Conservation (phyloP, 352 stramenopile species). For the Phytopythium aichiense region DNA sequence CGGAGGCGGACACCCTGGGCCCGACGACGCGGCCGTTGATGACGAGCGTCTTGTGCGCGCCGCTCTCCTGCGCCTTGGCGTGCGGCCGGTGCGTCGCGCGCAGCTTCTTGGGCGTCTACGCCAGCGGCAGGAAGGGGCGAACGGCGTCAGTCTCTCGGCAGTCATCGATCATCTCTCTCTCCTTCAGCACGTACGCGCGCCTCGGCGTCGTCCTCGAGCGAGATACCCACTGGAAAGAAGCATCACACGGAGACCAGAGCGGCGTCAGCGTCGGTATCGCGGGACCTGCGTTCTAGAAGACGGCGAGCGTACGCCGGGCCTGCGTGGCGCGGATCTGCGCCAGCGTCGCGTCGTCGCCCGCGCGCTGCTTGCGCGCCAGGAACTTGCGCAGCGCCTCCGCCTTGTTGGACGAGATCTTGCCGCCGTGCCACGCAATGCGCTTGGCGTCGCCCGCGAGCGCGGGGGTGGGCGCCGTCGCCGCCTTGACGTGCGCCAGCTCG, state of each 20-base stretch:
- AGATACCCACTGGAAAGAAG: slow-evolving; percentile 13
- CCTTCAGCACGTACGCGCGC: slow-evolving; percentile 1
- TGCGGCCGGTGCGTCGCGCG: slow-evolving; percentile 39
- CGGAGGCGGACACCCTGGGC: slow-evolving; percentile 20
- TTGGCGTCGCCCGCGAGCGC: slow-evolving; percentile 13
- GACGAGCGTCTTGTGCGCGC: slow-evolving; percentile 32
- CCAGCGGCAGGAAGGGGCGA: too few relatives aligned
- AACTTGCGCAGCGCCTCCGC: slow-evolving; percentile 85
- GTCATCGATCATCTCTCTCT: slow-evolving; percentile 7
- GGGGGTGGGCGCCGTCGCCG: slow-evolving; percentile 26
- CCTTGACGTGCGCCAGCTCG: slow-evolving; percentile 69
- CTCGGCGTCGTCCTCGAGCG: slow-evolving; percentile 10
- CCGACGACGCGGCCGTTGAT: slow-evolving; percentile 67
- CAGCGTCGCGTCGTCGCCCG: slow-evolving; percentile 37
- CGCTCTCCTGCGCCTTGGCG: slow-evolving; percentile 34
- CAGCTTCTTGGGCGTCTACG: slow-evolving; percentile 29
- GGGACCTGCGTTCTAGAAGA: not conserved
- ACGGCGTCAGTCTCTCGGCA: not conserved
- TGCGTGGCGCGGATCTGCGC: slow-evolving; percentile 48
- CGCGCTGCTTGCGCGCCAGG: slow-evolving; percentile 64
- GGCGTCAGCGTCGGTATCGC: not conserved
- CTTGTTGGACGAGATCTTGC: slow-evolving; percentile 84
- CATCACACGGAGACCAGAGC: not conserved
- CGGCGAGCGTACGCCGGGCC: slow-evolving; percentile 27
- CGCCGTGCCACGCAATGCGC: slow-evolving; percentile 73